Base-by-base conservation (phyloP, 331 rosid species). In the Prunus yedoensis region DNA sequence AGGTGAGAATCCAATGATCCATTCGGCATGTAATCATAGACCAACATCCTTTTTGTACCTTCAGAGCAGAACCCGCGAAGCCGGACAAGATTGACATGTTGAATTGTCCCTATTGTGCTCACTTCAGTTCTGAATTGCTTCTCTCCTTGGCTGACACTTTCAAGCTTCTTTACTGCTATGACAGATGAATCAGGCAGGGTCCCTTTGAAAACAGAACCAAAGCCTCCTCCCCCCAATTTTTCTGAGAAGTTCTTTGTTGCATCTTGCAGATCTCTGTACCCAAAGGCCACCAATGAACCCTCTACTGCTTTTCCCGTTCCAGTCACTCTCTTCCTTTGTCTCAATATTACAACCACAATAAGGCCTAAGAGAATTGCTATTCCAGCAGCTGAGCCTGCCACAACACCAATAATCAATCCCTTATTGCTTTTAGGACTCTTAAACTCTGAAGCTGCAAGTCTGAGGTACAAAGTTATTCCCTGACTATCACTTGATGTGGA, bases 211-310 rank as follows among this genome's bases (percentile, higher is more conserved):
- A 91, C 91, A 4, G 89, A 90, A 77, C 98, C 97, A 41, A 94
- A 94, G 4, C 96, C 94, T 3, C 97, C 97, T 64, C 93, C 96
- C 6, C 98, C 98, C 32, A 94, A 82, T 78, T 91, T 94, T 27
- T 90, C 93, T 0, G 91, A 85, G 83, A 94, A 91, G 79, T 94
- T 88, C 85, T 88, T 90, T 0, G 98, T 94, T 9, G 88, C 95
- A 66, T 83, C 86, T 54, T 90, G 95, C 83, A 91, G 53, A 79
- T 94, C 96, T 79, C 88, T 79, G 30, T 88, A 91, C 30, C 84
- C 85, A 81, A 82, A 94, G 50, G 91, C 94, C 81, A 94, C 83
- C 84, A 87, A 68, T 0, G 96, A 85, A 76, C 97, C 98, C 74
- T 90, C 96, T 70, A 87, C 79, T 0, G 83, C 47, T 79, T 83